Evolutionary conservation across 2,329 filamentous ascomycete genomes (phyloP).

Genomic region (Penicillium brasilianum): DNA sequence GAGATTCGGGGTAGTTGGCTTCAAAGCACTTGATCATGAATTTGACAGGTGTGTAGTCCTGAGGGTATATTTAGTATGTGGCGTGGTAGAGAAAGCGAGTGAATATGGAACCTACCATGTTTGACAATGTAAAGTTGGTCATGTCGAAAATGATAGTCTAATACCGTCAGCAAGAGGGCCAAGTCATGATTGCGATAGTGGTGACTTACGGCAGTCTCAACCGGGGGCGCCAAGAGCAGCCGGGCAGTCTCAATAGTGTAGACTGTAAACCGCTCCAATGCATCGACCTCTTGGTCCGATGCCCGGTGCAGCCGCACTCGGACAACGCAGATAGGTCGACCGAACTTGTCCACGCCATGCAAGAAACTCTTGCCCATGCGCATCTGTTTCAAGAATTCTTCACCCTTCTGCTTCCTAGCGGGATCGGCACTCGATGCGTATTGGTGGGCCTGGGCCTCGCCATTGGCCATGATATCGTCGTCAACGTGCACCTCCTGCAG

Average conservation of each 20-base stretch:
- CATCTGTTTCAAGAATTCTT: constrained; percentile 82
- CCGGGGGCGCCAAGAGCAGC: constrained; percentile 75
- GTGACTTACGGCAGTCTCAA: constrained; percentile 85
- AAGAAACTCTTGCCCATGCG: constrained; percentile 92
- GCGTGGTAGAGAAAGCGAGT: constrained; percentile 4
- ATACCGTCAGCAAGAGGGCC: constrained; percentile 24
- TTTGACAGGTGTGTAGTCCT: constrained; percentile 94
- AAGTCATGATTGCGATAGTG: not conserved
- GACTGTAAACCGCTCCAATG: constrained; percentile 86
- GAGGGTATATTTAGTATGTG: constrained; percentile 6
- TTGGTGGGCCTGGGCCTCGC: constrained; percentile 70
- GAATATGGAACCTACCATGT: constrained; percentile 73
- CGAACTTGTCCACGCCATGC: constrained; percentile 82
- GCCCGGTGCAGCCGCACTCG: constrained; percentile 80
- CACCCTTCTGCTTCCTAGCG: constrained; percentile 67
- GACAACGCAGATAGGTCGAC: constrained; percentile 85
- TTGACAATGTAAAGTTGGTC: constrained; percentile 89
- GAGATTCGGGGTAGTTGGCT: constrained; percentile 93
- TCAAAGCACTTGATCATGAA: constrained; percentile 99
- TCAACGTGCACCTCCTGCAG: constrained; percentile 83
- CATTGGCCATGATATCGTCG: constrained; percentile 79
- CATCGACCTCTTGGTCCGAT: constrained; percentile 80
- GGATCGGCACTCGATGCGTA: constrained; percentile 65
- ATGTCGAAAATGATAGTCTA: constrained; percentile 95
- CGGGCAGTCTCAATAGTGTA: constrained; percentile 94